These are phyloP conservation scores for Jackrogersella multiformis DNA, from an alignment of 495 filamentous ascomycete species.

Conservation along the genomic window DNA sequence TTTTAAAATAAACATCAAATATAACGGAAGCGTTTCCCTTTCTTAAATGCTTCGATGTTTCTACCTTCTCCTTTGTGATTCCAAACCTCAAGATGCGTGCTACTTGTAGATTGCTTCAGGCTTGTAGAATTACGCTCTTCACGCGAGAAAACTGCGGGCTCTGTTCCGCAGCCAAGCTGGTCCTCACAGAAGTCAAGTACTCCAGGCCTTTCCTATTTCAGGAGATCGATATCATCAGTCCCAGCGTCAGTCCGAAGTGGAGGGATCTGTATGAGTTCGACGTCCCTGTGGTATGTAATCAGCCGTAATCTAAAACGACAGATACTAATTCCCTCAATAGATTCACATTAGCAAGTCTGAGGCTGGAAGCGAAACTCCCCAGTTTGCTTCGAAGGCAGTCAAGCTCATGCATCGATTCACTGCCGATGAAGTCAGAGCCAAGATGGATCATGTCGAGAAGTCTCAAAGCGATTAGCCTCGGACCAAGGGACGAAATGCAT, in stretches of 20 bases:
- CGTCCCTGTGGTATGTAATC: conserved; percentile 78
- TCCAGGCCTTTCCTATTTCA: conserved; percentile 74
- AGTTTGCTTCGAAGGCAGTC: conserved; percentile 65
- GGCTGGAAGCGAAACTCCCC: conserved; percentile 56
- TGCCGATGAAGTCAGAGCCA: conserved; percentile 69
- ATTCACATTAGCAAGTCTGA: conserved; percentile 71
- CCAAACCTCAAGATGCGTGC: conserved; percentile 48
- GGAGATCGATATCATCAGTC: conserved; percentile 81
- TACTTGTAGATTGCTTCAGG: conserved; percentile 59
- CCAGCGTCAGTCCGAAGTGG: conserved; percentile 69
- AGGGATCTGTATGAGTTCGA: conserved; percentile 89
- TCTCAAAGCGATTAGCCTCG: conserved; percentile 28
- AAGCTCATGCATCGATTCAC: conserved; percentile 90
- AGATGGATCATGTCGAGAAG: conserved; percentile 73
- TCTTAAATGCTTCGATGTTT: neutral
- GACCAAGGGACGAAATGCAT: too few relatives aligned
- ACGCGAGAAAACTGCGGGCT: conserved; percentile 81
- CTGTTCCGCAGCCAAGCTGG: conserved; percentile 77
- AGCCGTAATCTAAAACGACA: too few relatives aligned
- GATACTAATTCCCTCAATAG: conserved; percentile 49
- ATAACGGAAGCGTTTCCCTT: too few relatives aligned
- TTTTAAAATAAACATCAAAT: neutral
- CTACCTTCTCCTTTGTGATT: neutral
- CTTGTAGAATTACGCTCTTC: conserved; percentile 81
- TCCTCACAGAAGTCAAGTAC: conserved; percentile 75